Evolutionary conservation across 768 basidiomycete genomes (phyloP).

Genomic region (Tricholoma flavovirens): DNA sequence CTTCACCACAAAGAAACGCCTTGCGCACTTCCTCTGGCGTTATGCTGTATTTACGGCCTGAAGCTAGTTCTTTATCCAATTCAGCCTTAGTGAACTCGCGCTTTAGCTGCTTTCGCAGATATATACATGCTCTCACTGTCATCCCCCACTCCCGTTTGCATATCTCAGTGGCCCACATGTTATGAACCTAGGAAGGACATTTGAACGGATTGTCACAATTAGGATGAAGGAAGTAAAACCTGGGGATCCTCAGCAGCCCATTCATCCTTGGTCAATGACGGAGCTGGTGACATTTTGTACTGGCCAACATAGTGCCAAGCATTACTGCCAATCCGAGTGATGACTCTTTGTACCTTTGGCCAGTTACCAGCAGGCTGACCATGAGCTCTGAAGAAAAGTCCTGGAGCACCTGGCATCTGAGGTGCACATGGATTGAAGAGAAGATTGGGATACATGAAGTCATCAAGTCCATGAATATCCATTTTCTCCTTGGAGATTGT

Average conservation of each 20-base stretch:
- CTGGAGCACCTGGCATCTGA: constrained; percentile 24
- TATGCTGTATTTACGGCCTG: constrained; percentile 7
- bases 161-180: constrained; percentile 24
- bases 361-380: not conserved
- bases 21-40: constrained; percentile 16
- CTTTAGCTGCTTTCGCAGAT: constrained; percentile 18
- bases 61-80: constrained; percentile 5
- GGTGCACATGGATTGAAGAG: constrained; percentile 23
- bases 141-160: constrained; percentile 23
- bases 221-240: not conserved
- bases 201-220: not conserved
- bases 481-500: constrained; percentile 13
- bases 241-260: constrained; percentile 11
- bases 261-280: constrained; percentile 30
- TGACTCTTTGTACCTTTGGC: constrained; percentile 24
- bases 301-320: constrained; percentile 33
- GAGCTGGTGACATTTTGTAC: constrained; percentile 25
- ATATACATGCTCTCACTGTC: constrained; percentile 20
- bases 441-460: constrained; percentile 26
- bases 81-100: constrained; percentile 23
- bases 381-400: constrained; percentile 18
- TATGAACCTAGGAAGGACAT: constrained; percentile 11
- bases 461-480: constrained; percentile 17
- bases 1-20: constrained; percentile 25
- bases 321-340: constrained; percentile 26